Percentiles rank a stretch among this genome's conserved stretches.
phyloP scores from a whole-genome alignment of 2,329 filamentous ascomycete species.

The Rasamsonia emersonii region DNA sequence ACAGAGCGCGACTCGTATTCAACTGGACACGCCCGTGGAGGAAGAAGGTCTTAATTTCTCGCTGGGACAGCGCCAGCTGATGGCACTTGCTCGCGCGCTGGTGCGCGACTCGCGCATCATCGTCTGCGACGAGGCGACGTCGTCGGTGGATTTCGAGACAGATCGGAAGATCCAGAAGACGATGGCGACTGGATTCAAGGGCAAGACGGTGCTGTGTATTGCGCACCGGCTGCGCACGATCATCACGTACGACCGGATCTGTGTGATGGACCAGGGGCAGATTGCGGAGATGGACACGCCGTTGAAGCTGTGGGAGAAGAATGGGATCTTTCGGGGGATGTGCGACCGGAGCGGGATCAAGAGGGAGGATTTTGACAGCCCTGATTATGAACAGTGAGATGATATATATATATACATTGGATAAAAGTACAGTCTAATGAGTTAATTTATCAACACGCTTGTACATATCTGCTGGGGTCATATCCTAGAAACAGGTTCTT shows the following conservation, averaged over 20 bases:
- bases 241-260: constrained; percentile 87
- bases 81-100: constrained; percentile 85
- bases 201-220: constrained; percentile 84
- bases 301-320: constrained; percentile 58
- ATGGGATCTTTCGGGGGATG: constrained; percentile 80
- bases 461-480: too few relatives aligned
- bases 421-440: not conserved
- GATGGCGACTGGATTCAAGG: constrained; percentile 74
- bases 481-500: too few relatives aligned
- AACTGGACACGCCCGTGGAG: constrained; percentile 77
- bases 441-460: not conserved
- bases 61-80: constrained; percentile 86
- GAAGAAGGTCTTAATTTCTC: constrained; percentile 96
- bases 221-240: constrained; percentile 89
- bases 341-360: constrained; percentile 77
- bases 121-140: constrained; percentile 93
- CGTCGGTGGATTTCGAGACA: constrained; percentile 88
- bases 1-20: constrained; percentile 47
- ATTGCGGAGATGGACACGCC: constrained; percentile 85
- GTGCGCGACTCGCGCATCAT: constrained; percentile 86
- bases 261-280: constrained; percentile 83
- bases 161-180: constrained; percentile 91
- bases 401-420: not conserved
- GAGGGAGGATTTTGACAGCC: constrained; percentile 28
- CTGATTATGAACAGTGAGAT: constrained; percentile 5